phyloP scores from a whole-genome alignment of 2,329 filamentous ascomycete species.

The Penicillium sumatraense region DNA sequence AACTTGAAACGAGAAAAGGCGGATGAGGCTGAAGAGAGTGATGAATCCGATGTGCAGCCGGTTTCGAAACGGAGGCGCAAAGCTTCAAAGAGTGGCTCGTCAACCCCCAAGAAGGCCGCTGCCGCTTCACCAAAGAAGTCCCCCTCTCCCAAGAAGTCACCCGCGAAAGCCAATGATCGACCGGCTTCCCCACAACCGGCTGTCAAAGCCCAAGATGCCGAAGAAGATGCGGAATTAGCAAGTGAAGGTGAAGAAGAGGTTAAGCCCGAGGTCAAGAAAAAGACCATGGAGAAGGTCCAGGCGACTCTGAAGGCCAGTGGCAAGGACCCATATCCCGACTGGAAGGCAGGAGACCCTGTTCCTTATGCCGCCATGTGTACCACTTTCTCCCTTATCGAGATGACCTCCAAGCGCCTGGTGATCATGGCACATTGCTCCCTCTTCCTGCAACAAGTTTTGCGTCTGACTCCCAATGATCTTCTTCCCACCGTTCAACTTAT shows the following conservation, averaged over 20 bases:
- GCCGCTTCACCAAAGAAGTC: constrained; percentile 25
- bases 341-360: constrained; percentile 84
- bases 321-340: constrained; percentile 91
- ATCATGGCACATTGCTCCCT: constrained; percentile 88
- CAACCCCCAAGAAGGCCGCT: constrained; percentile 25
- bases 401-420: constrained; percentile 87
- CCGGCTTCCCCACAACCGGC: constrained; percentile 26
- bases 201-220: constrained; percentile 41
- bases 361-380: constrained; percentile 93
- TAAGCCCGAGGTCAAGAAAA: constrained; percentile 72
- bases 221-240: constrained; percentile 44
- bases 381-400: constrained; percentile 92
- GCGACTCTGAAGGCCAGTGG: constrained; percentile 69
- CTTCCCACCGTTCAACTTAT: constrained; percentile 89
- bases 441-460: constrained; percentile 91
- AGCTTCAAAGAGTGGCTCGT: constrained; percentile 43
- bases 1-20: constrained; percentile 45
- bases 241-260: constrained; percentile 63
- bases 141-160: constrained; percentile 25
- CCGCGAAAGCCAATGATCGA: constrained; percentile 23
- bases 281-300: constrained; percentile 80
- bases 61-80: constrained; percentile 58
- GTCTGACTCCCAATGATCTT: constrained; percentile 85
- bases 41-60: constrained; percentile 64
- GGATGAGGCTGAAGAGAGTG: constrained; percentile 48